Evolutionary conservation across 345 rosid genomes (phyloP).

Genomic region (Lepidium africanum): DNA sequence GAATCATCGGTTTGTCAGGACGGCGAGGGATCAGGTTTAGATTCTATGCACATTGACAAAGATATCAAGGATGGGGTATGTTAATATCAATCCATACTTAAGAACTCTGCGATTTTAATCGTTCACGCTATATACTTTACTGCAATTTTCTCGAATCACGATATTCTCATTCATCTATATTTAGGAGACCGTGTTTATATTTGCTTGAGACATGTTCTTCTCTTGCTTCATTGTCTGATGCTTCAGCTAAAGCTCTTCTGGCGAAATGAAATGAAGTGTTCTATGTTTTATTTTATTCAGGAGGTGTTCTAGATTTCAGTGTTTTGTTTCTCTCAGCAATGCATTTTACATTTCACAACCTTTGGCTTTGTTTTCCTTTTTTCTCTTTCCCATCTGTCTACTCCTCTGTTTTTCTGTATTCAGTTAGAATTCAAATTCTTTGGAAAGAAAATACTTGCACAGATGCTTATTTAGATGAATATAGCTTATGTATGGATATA

Average conservation of each 20-base stretch:
- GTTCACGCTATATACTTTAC: not conserved
- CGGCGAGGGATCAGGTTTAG: constrained; percentile 15
- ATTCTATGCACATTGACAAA: constrained; percentile 38
- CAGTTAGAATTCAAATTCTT: not conserved
- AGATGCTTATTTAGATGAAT: not conserved
- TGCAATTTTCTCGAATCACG: not conserved
- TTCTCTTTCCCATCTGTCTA: not conserved
- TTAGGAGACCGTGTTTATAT: not conserved
- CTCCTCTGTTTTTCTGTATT: not conserved
- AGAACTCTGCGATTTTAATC: not conserved
- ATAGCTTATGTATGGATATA: not conserved
- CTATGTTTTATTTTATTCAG: not conserved
- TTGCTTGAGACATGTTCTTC: not conserved
- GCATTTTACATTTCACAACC: not conserved
- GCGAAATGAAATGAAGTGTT: not conserved
- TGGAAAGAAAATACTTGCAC: not conserved
- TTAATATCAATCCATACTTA: not conserved
- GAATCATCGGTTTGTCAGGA: constrained; percentile 14
- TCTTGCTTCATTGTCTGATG: not conserved
- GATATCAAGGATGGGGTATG: constrained; percentile 59
- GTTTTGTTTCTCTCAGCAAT: not conserved
- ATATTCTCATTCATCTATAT: not conserved
- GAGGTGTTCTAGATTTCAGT: not conserved
- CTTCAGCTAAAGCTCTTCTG: not conserved
- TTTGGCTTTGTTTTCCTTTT: not conserved